A percentile compares a stretch with the other conserved stretches of the same genome.
Evolutionary conservation across 1,284 basidiomycete species (phyloP).

Genomic region (Gastroboletus turbinatus): DNA sequence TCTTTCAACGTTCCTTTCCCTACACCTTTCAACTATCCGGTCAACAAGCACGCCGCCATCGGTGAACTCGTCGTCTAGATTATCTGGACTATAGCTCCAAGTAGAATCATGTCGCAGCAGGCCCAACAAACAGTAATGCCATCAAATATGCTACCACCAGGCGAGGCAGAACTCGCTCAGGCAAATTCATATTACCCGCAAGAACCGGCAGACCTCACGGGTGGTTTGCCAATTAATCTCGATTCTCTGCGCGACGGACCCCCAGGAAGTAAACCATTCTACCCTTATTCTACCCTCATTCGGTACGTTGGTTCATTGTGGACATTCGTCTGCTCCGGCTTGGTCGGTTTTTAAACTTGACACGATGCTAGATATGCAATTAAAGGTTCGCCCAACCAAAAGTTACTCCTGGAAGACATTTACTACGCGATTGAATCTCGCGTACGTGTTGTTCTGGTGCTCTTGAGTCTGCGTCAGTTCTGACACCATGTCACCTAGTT

Average conservation of each 20-base stretch:
- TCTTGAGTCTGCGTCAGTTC: not conserved
- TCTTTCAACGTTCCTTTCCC: conserved; percentile 36
- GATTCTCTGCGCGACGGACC: conserved; percentile 80
- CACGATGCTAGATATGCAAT: conserved; percentile 66
- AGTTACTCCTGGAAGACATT: conserved; percentile 79
- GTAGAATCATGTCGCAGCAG: conserved; percentile 37
- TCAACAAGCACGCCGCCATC: conserved; percentile 30
- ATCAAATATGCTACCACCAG: conserved; percentile 40
- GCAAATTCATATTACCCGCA: conserved; percentile 68
- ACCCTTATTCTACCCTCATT: conserved; percentile 84
- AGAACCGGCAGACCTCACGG: conserved; percentile 70
- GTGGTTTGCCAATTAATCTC: conserved; percentile 78
- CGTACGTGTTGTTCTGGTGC: conserved; percentile 43
- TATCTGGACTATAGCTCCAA: conserved; percentile 6
- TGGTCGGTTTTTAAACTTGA: conserved; percentile 4
- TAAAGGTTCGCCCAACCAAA: conserved; percentile 82
- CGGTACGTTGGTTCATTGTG: conserved; percentile 48
- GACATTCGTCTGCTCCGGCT: not conserved
- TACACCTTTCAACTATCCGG: conserved; percentile 29
- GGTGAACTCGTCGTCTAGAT: conserved; percentile 8
- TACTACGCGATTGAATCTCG: conserved; percentile 86
- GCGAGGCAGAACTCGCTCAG: conserved; percentile 48
- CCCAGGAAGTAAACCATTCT: conserved; percentile 81
- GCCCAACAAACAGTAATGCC: conserved; percentile 45
- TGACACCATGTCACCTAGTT: conserved; percentile 49